Percentiles rank a stretch among this genome's conserved stretches.
phyloP scores from a whole-genome alignment of 352 stramenopile species.

The Globisporangium cederbergense region DNA sequence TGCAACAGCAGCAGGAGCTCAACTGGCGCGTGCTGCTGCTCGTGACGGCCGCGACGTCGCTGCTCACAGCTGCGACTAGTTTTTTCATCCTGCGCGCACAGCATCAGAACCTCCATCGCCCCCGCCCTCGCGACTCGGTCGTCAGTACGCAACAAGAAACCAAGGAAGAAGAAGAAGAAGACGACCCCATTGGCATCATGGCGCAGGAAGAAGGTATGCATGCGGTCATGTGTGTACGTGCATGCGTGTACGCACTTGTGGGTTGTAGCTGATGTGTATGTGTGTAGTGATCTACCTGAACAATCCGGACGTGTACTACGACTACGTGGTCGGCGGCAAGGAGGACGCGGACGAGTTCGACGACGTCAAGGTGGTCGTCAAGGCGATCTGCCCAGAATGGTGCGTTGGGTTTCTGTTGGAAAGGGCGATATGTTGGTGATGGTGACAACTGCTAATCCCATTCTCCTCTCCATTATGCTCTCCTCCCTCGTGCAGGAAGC shows the following conservation, averaged over 20 bases:
- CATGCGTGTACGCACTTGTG: background rate
- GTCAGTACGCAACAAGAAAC: slow-evolving; percentile 12
- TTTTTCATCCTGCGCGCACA: slow-evolving; percentile 38
- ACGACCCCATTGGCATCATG: slow-evolving; percentile 3
- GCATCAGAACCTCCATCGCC: slow-evolving; percentile 16
- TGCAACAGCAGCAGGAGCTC: slow-evolving; percentile 20
- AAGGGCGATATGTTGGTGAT: background rate
- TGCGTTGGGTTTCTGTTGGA: slow-evolving; percentile 15
- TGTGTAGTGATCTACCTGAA: slow-evolving; percentile 73
- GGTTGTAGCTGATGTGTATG: background rate
- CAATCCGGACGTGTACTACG: slow-evolving; percentile 66
- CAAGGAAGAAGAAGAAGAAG: slow-evolving; percentile 18
- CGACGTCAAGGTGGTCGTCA: slow-evolving; percentile 73
- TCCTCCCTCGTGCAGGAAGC: slow-evolving; percentile 27
- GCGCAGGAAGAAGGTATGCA: slow-evolving; percentile 12
- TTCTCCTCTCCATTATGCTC: background rate
- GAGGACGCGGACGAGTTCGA: slow-evolving; percentile 69
- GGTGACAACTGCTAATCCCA: background rate
- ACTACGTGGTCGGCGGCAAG: slow-evolving; percentile 68
- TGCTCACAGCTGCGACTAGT: slow-evolving; percentile 46
- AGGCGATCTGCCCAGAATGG: slow-evolving; percentile 64
- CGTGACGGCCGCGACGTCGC: slow-evolving; percentile 52
- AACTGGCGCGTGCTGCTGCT: slow-evolving; percentile 52
- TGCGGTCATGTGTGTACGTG: background rate
- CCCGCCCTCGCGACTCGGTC: slow-evolving; percentile 3